Evolutionary conservation across 306 rosid species (phyloP).

Genomic region (Hippophae gyantsensis): DNA sequence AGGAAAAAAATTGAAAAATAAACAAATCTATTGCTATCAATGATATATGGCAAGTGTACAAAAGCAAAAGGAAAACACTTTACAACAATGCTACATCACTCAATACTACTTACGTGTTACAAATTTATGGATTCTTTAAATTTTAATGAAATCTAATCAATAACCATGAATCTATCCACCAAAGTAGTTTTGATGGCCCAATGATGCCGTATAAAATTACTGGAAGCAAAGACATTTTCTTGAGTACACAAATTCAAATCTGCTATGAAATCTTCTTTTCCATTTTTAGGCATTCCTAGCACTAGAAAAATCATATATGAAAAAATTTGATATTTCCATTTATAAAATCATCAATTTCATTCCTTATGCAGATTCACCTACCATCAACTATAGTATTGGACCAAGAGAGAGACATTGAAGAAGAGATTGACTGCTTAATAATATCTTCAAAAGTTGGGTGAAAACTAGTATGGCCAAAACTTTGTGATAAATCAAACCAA

Average conservation of each 20-base stretch:
- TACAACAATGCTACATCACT: no score
- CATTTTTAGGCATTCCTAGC: slow-evolving; percentile 1
- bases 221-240: no score
- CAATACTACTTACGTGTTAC: no score
- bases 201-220: no score
- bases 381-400: slow-evolving; percentile 31
- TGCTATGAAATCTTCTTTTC: not conserved
- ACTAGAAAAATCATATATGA: not conserved
- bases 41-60: no score
- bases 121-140: no score
- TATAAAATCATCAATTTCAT: slow-evolving; percentile 1
- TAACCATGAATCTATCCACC: no score
- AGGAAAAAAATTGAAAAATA: not conserved
- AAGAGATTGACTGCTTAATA: slow-evolving; percentile 29
- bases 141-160: no score
- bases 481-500: slow-evolving; percentile 30
- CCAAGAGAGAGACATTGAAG: slow-evolving; percentile 47
- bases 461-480: slow-evolving; percentile 20
- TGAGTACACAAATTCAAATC: no score
- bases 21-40: not conserved
- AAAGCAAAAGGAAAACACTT: no score
- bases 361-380: slow-evolving; percentile 32
- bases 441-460: slow-evolving; percentile 74
- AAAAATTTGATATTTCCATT: slow-evolving; percentile 1
- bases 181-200: no score